Percentiles rank a stretch among this genome's conserved stretches.
Evolutionary conservation across 768 basidiomycete species (phyloP).

Genomic region (Mycena polygramma): DNA sequence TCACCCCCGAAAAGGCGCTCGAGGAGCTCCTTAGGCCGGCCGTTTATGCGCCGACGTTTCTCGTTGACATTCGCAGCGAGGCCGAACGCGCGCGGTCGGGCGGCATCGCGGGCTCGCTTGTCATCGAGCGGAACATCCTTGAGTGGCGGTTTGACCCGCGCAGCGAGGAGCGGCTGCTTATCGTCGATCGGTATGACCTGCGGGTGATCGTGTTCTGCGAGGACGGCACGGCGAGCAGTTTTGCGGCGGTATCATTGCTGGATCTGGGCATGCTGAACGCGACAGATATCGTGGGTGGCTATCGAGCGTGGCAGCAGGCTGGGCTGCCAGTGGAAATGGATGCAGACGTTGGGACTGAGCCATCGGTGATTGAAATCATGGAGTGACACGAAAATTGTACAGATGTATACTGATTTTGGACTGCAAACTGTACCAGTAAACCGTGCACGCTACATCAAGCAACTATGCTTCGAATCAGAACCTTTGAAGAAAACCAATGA

Average conservation of each 20-base stretch:
- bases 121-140: slow-evolving; percentile 81
- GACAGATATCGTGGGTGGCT: slow-evolving; percentile 84
- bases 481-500: too few species aligned
- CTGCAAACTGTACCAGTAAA: too few species aligned
- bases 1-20: slow-evolving; percentile 71
- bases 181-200: slow-evolving; percentile 83
- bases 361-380: slow-evolving; percentile 26
- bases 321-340: slow-evolving; percentile 68
- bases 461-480: too few species aligned
- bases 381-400: slow-evolving; percentile 1
- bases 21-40: slow-evolving; percentile 67
- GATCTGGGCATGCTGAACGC: slow-evolving; percentile 80
- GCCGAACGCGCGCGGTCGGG: slow-evolving; percentile 71
- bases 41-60: slow-evolving; percentile 71
- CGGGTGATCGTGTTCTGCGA: slow-evolving; percentile 82
- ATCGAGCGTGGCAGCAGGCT: slow-evolving; percentile 76
- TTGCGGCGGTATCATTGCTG: slow-evolving; percentile 78
- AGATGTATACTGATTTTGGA: too few species aligned
- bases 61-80: slow-evolving; percentile 83
- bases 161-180: slow-evolving; percentile 65
- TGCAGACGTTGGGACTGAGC: slow-evolving; percentile 2
- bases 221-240: slow-evolving; percentile 70
- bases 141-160: slow-evolving; percentile 89
- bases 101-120: slow-evolving; percentile 73
- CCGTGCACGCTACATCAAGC: too few species aligned